phyloP scores from a whole-genome alignment of 1,284 basidiomycete species.

The Cutaneotrichosporon curvatum region DNA sequence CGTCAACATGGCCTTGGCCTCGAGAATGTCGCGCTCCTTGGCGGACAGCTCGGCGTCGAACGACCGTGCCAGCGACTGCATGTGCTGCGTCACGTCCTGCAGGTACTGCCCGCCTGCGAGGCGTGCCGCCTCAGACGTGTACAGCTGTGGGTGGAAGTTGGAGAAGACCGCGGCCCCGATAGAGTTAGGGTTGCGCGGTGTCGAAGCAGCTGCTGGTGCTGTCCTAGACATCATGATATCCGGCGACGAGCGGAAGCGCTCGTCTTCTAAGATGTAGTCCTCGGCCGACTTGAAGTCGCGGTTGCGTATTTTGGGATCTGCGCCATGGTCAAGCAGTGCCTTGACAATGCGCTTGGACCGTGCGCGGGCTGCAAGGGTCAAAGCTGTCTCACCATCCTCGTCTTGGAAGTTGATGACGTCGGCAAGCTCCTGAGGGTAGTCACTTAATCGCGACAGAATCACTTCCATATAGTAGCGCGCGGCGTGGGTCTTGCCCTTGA shows the following conservation, averaged over 20 bases:
- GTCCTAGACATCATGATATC: conserved; percentile 14
- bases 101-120: conserved; percentile 76
- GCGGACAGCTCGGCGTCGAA: conserved; percentile 89
- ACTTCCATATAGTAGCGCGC: conserved; percentile 99
- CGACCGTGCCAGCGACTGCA: conserved; percentile 82
- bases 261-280: conserved; percentile 98
- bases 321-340: conserved; percentile 90
- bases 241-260: conserved; percentile 89
- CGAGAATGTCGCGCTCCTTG: conserved; percentile 84
- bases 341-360: conserved; percentile 95
- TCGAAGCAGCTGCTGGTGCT: background rate
- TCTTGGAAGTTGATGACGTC: conserved; percentile 99
- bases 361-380: conserved; percentile 94
- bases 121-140: conserved; percentile 81
- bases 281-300: conserved; percentile 95
- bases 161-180: conserved; percentile 16
- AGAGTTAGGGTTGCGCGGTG: conserved; percentile 9
- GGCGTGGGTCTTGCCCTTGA: conserved; percentile 95
- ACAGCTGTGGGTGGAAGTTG: conserved; percentile 56
- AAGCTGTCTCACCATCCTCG: conserved; percentile 94
- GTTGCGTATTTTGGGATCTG: conserved; percentile 92
- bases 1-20: conserved; percentile 77
- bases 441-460: conserved; percentile 77
- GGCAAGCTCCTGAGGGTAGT: conserved; percentile 92
- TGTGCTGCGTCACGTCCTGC: conserved; percentile 74